Base-by-base conservation (phyloP, 371 early-diverging fungal species). In the Blakeslea trispora region DNA sequence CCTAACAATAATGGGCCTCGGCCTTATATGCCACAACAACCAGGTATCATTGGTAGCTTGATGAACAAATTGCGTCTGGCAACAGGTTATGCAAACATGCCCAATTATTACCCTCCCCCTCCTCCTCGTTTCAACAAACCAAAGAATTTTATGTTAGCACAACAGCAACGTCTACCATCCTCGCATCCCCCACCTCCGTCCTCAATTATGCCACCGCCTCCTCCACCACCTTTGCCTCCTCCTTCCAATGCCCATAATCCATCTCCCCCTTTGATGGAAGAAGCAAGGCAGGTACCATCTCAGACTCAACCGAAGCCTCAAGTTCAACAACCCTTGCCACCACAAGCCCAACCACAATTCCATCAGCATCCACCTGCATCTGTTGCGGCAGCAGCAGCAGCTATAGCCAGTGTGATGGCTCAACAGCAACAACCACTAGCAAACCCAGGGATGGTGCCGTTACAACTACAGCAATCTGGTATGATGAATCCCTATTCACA, bases 321-420 rank as follows among this genome's bases (percentile, higher is more conserved):
- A n/a, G n/a, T n/a, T n/a, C n/a, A n/a, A n/a, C n/a, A n/a, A 28
- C 7, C 28, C 5, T 5, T 28, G 21, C 60, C 43, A n/a, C 60
- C 5, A 22, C 46, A 54, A 55, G 56, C 28, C 55, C 70, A 64
- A 21, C 69, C 57, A 53, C 51, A 61, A 58, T 58, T 15, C 18
- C 50, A 28, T 18, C 43, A 17, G 8, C 43, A 43, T 17, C 43
- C 13, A 31, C 37, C 37, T 7, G 14, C 37, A 13, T 28, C 28
- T 3, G 28, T 28, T 28, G 28, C 37, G 11, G 14, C 46, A 39
- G 23, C 45, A 45, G 18, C 57, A 37, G 37, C 37, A 37, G 37
- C 37, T 7, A 14, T 11, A 37, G 14, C 37, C 9, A 9, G 11
- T 13, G 9, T 10, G 3, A 37, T 37, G 37, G 37, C 37, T 37